Evolutionary conservation across 257 asterid species (phyloP).

Genomic region (Solanum peruvianum): DNA sequence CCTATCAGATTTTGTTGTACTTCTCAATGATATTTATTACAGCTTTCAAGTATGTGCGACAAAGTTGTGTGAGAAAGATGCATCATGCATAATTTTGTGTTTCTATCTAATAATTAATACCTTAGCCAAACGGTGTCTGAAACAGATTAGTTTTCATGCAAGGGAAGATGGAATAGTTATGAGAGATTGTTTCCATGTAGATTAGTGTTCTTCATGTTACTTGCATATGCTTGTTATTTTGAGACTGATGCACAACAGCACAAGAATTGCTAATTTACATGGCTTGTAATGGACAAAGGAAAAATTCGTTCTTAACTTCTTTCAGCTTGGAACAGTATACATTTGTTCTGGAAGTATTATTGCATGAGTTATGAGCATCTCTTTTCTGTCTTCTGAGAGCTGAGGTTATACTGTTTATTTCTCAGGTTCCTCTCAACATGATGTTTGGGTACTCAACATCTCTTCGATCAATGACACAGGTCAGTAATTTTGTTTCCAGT

Average conservation of each 20-base stretch:
- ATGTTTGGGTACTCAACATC: slow-evolving; percentile 98
- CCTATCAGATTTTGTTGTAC: background rate
- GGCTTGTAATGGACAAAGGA: background rate
- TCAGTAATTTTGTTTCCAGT: slow-evolving; percentile 7
- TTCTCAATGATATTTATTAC: background rate
- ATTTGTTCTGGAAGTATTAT: background rate
- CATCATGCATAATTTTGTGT: background rate
- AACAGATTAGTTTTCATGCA: background rate
- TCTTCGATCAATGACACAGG: slow-evolving; percentile 99
- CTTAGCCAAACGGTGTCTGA: background rate
- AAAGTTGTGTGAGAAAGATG: background rate
- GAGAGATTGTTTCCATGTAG: background rate
- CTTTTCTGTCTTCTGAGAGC: background rate
- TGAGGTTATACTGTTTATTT: background rate
- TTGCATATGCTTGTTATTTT: background rate
- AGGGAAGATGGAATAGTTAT: background rate
- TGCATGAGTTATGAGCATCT: background rate
- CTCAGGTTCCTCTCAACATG: slow-evolving; percentile 95
- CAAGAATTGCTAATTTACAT: background rate
- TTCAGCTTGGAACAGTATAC: background rate
- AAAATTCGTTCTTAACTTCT: background rate
- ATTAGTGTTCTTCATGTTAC: background rate
- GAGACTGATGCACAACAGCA: background rate
- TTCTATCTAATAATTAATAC: background rate
- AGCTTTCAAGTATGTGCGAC: background rate